These are phyloP conservation scores for Noccaea bulbosa DNA, from an alignment of 345 rosid species.

Conservation along the genomic window DNA sequence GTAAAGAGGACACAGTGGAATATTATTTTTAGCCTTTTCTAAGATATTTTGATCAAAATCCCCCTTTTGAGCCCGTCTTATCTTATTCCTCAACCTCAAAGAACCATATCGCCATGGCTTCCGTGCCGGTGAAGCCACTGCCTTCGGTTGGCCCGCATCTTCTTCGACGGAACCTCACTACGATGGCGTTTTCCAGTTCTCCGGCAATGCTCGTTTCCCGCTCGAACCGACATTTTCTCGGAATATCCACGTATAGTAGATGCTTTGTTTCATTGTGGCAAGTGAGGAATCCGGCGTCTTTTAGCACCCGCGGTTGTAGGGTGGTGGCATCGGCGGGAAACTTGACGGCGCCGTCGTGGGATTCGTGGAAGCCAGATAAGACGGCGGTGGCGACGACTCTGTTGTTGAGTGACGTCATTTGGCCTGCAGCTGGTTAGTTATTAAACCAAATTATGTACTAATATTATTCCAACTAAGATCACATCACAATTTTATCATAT, in stretches of 20 bases:
- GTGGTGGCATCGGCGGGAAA: conserved; percentile 50
- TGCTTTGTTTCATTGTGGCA: not conserved
- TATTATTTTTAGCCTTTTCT: conserved; percentile 26
- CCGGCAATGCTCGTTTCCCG: conserved; percentile 24
- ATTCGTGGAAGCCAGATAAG: conserved; percentile 73
- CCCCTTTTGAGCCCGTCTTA: conserved; percentile 29
- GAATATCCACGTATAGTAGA: conserved; percentile 6
- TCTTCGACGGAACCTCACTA: conserved; percentile 26
- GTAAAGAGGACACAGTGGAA: conserved; percentile 26
- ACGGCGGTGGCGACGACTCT: conserved; percentile 48
- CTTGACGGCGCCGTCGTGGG: conserved; percentile 60
- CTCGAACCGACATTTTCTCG: conserved; percentile 17
- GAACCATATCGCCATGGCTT: conserved; percentile 25
- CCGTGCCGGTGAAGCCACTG: conserved; percentile 33
- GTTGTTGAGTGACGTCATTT: conserved; percentile 74
- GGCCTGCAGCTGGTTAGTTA: conserved; percentile 91
- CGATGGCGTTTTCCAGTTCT: not conserved
- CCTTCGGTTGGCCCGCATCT: conserved; percentile 2
- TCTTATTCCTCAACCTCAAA: conserved; percentile 31
- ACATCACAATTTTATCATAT: not conserved
- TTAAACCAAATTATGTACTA: not conserved
- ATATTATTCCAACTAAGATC: not conserved
- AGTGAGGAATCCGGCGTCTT: not conserved
- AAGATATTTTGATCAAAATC: conserved; percentile 30
- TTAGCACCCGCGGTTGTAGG: conserved; percentile 4